These are phyloP conservation scores for Cryphonectria nitschkei DNA, from an alignment of 2,329 filamentous ascomycete species.

Conservation along the genomic window DNA sequence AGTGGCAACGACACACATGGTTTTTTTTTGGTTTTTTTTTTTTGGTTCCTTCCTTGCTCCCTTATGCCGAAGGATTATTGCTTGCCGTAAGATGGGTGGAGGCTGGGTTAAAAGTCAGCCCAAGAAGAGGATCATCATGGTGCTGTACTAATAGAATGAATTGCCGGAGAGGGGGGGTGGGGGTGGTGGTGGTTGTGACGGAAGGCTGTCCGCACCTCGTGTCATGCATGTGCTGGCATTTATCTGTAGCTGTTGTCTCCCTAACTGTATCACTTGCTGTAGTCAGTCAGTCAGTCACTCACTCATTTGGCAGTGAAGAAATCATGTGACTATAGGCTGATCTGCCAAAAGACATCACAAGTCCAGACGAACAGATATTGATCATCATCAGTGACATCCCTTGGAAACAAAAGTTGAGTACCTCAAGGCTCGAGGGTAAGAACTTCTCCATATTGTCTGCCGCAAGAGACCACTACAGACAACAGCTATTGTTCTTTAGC, in stretches of 20 bases:
- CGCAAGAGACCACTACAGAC: constrained; percentile 26
- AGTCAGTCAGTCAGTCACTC: too few relatives aligned
- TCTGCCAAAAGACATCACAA: background rate
- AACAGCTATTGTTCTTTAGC: constrained; percentile 23
- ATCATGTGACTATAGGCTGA: background rate
- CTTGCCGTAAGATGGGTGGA: background rate
- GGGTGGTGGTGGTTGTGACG: too few relatives aligned
- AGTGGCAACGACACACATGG: too few relatives aligned
- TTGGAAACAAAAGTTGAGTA: background rate
- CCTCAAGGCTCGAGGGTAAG: constrained; percentile 13
- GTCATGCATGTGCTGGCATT: background rate
- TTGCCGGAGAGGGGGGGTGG: too few relatives aligned
- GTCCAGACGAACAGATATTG: too few relatives aligned
- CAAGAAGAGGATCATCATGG: background rate
- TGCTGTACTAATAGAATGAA: background rate
- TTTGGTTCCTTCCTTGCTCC: too few relatives aligned
- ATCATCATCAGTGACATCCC: background rate
- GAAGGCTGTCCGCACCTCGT: background rate
- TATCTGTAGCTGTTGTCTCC: background rate
- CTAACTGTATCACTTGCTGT: background rate
- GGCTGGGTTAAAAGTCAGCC: background rate
- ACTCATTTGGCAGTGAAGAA: background rate
- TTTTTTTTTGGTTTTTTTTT: too few relatives aligned
- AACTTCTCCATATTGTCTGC: constrained; percentile 27
- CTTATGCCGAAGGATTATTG: background rate